phyloP scores from a whole-genome alignment of 306 rosid species.

The Mimosa pudica region DNA sequence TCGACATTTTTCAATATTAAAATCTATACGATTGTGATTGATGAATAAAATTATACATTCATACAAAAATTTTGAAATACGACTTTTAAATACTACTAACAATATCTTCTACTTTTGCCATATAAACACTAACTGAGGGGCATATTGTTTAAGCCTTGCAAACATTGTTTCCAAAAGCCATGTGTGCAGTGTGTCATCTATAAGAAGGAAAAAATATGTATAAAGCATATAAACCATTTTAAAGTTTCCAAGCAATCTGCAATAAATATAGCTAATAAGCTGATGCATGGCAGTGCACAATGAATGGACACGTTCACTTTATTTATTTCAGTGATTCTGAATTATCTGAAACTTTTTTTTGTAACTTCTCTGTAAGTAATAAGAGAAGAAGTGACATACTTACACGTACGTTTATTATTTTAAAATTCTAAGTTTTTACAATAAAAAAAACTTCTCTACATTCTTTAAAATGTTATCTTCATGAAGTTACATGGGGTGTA shows the following conservation, averaged over 20 bases:
- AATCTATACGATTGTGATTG: too few species aligned
- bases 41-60: too few species aligned
- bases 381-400: not conserved
- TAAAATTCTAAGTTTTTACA: not conserved
- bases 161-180: not conserved
- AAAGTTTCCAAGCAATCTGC: conserved; percentile 45
- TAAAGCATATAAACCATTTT: conserved; percentile 34
- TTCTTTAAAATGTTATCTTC: conserved; percentile 29
- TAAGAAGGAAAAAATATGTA: not conserved
- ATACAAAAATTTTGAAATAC: too few species aligned
- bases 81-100: too few species aligned
- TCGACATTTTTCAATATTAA: too few species aligned
- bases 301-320: conserved; percentile 50
- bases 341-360: not conserved
- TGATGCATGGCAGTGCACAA: conserved; percentile 57
- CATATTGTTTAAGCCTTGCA: too few species aligned
- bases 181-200: not conserved
- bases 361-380: not conserved
- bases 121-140: too few species aligned
- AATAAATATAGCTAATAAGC: conserved; percentile 51
- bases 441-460: not conserved
- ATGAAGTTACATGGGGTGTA: conserved; percentile 38
- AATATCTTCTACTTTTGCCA: too few species aligned
- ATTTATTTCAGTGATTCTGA: conserved; percentile 27
- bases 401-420: not conserved